Base-by-base conservation (phyloP, 2,329 filamentous ascomycete genomes). In the Onygena corvina region DNA sequence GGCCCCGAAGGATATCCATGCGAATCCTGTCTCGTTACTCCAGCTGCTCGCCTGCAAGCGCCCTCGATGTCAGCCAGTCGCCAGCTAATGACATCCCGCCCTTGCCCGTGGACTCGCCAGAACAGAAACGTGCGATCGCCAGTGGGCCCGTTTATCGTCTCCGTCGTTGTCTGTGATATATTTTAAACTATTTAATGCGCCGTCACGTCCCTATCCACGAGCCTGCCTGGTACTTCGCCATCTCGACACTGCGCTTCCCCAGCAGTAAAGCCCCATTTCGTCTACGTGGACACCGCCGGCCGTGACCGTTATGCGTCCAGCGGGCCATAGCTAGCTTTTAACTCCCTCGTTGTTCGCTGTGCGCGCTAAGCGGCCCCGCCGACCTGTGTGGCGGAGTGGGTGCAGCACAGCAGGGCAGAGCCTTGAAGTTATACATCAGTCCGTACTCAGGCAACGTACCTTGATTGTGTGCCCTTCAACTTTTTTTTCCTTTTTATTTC, bases 371-470 rank as follows among this genome's bases (percentile, higher is more conserved):
- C 45, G 45, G 31, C 51, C 51, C 51, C 51, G 51, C 51, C 33
- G 51, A 50, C 42, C 11, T 25, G 33, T 48, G 51, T 53, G 51
- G 51, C 51, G 51, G 50, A 53, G 51, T 46, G 12, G 35, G 20
- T 34, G 45, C 45, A 47, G 20, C 18, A 14, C 18, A n/a, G 18
- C 18, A 9, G n/a, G 21, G 34, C 34, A 38, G 34, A 38, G 18
- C 34, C 34, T 18, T 5, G 18, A 38, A 20, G n/a, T 18, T 40
- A 40, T 40, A 40, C 36, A 40, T 40, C 18, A 25, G 20, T 18
- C 20, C 9, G 36, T 40, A 40, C 36, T 23, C 12, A 20, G 34
- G 21, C 34, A 38, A 12, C 16, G 18, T 21, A 40, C 36, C 36
- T 40, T 40, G 36, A 23, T 21, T 4, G 25, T 40, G 36, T 40